These are phyloP conservation scores for Cruciata laevipes DNA, from an alignment of 257 asterid genomes.

Conservation along the genomic window DNA sequence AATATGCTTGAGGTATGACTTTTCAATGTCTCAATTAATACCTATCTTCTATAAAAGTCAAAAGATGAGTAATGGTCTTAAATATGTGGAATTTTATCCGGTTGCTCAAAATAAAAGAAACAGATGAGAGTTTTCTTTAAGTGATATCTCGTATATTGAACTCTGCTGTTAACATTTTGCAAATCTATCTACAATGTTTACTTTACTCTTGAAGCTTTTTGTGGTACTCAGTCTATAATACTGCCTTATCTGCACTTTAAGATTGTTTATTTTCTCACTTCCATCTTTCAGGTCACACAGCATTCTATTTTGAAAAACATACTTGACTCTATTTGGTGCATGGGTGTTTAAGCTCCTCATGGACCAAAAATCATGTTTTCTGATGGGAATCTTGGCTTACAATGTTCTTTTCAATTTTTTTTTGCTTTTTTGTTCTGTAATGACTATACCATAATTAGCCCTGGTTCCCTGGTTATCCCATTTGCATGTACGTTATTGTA, in stretches of 20 bases:
- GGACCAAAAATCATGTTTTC: neutral
- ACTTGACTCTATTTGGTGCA: neutral
- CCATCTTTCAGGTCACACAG: neutral
- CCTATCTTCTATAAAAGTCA: no score
- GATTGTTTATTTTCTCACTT: neutral
- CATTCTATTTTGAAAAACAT: neutral
- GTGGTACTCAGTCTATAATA: neutral
- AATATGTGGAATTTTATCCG: neutral
- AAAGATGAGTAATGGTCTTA: neutral
- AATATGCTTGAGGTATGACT: conserved; percentile 91
- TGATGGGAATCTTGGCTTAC: neutral
- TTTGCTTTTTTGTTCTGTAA: neutral
- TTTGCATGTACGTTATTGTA: neutral
- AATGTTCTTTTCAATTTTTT: neutral
- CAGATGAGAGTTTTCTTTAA: neutral
- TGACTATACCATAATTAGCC: neutral
- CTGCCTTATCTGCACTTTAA: neutral
- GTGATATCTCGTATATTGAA: neutral
- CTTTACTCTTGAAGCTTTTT: neutral
- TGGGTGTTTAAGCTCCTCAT: neutral
- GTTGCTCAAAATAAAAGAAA: neutral
- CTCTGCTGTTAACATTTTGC: neutral
- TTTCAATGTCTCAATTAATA: neutral
- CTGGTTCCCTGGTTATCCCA: neutral
- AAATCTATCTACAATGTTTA: neutral